phyloP scores from a whole-genome alignment of 176 grass and related monocot genomes.

The Calamus simplicifolius region DNA sequence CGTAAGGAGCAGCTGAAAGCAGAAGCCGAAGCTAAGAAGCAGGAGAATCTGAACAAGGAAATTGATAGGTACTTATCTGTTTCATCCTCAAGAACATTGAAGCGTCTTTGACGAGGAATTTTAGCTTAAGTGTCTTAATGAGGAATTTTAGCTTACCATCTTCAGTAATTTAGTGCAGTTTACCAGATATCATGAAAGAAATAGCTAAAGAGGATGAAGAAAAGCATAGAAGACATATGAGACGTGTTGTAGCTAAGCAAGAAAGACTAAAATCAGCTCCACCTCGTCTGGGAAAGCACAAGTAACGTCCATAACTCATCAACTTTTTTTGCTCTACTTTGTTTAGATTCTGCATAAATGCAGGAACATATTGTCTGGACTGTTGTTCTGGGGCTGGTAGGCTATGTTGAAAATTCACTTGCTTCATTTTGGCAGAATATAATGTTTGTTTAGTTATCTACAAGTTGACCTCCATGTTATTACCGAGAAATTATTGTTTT shows the following conservation, averaged over 20 bases:
- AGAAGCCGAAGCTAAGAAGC: conserved; percentile 58
- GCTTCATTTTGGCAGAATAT: too few species aligned
- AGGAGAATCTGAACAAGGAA: conserved; percentile 59
- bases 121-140: background rate
- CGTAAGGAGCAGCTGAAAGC: conserved; percentile 66
- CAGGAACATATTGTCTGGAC: too few species aligned
- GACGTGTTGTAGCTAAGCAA: conserved; percentile 51
- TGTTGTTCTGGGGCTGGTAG: too few species aligned
- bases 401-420: too few species aligned
- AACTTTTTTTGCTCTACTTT: background rate
- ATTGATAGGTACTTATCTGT: conserved; percentile 59
- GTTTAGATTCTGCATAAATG: too few species aligned
- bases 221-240: conserved; percentile 53
- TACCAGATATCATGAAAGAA: conserved; percentile 75
- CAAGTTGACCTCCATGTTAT: too few species aligned
- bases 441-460: too few species aligned
- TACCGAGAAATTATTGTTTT: too few species aligned
- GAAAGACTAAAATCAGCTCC: conserved; percentile 70
- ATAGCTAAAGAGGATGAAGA: conserved; percentile 93
- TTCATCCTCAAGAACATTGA: background rate
- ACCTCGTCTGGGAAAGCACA: conserved; percentile 85
- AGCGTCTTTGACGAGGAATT: too few species aligned
- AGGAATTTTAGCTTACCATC: conserved; percentile 2
- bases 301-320: conserved; percentile 35
- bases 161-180: conserved; percentile 30